Base-by-base conservation (phyloP, 208 protist genomes). In the Lotmaria passim region DNA sequence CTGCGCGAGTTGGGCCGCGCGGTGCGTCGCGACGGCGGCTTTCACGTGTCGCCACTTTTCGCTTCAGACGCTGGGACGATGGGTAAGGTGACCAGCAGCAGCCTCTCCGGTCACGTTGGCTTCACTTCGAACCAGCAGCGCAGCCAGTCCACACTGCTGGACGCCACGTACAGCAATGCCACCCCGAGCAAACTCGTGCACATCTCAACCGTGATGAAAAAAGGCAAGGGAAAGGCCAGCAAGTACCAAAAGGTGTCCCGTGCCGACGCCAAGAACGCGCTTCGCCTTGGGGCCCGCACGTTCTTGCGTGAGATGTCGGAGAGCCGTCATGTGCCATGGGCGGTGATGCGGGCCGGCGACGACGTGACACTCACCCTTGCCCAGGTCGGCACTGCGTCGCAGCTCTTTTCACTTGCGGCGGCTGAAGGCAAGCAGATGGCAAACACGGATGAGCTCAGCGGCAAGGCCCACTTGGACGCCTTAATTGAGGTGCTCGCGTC, bases 141-240 rank as follows among this genome's bases (percentile, higher is more conserved):
- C 31, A 91, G 80, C 63, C 79, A 87, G 66, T 75, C 75, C 24
- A 93, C 82, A 10, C 69, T 93, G 33, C 78, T 93, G 51, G 83
- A 94, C 63, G 82, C 81, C 24, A 86, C 91, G n/a, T 94, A 90
- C 74, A 94, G 88, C 79, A 94, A 92, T 61, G 91, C 91, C 14
- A 93, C 82, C 15, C 91, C 88, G 51, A 92, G 76, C 78, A 93
- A 89, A 65, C 80, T 94, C 51, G 78, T 96, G 12, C 86, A 85
- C 60, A 87, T 93, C 69, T 93, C 91, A 1, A 82, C 86, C 34
- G 69, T 89, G 15, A 77, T 77, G 71, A 70, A 71, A 48, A 77
- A 71, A 14, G 57, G 62, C 15, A 70, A 67, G 31, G 71, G 71
- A 6, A 77, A 77, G 58, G 69, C 82, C 23, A 75, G 68, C 26